These are phyloP conservation scores for Botrytis deweyae DNA, from an alignment of 2,329 filamentous ascomycete species.

Conservation along the genomic window DNA sequence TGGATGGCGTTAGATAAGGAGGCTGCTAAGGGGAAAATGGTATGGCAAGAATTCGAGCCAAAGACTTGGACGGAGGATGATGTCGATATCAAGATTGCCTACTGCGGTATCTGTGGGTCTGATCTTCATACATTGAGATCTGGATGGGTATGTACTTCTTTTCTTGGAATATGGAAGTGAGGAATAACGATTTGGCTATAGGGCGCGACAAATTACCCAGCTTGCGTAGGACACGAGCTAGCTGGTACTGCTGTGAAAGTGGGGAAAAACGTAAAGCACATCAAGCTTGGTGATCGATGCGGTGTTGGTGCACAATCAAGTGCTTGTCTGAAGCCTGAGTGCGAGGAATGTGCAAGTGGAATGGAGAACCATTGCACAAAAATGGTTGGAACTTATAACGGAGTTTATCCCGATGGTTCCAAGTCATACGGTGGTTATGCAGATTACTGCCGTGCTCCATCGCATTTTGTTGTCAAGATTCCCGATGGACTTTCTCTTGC, in stretches of 20 bases:
- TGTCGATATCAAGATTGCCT: constrained; percentile 51
- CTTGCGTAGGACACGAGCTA: constrained; percentile 53
- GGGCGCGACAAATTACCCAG: constrained; percentile 30
- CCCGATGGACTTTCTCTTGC: constrained; percentile 19
- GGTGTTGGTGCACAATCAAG: constrained; percentile 53
- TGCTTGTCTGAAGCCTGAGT: constrained; percentile 21
- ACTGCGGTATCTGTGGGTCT: constrained; percentile 51
- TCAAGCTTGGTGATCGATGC: constrained; percentile 54
- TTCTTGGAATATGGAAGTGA: constrained; percentile 28
- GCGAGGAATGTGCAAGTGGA: constrained; percentile 21
- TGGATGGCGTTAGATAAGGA: constrained; percentile 42
- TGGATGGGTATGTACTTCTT: constrained; percentile 33
- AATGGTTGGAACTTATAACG: constrained; percentile 17
- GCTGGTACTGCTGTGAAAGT: constrained; percentile 49
- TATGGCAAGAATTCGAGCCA: constrained; percentile 45
- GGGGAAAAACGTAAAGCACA: constrained; percentile 44
- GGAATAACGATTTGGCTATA: background rate
- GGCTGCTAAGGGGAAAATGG: constrained; percentile 40
- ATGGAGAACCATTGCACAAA: constrained; percentile 15
- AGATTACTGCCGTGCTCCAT: constrained; percentile 20
- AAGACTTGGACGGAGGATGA: constrained; percentile 52
- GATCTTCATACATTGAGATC: constrained; percentile 40
- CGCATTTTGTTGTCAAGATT: constrained; percentile 20
- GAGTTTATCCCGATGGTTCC: constrained; percentile 16
- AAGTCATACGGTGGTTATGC: constrained; percentile 21